Conservation (phyloP, 2,329 filamentous ascomycete genomes). For the Harringtonia lauricola region DNA sequence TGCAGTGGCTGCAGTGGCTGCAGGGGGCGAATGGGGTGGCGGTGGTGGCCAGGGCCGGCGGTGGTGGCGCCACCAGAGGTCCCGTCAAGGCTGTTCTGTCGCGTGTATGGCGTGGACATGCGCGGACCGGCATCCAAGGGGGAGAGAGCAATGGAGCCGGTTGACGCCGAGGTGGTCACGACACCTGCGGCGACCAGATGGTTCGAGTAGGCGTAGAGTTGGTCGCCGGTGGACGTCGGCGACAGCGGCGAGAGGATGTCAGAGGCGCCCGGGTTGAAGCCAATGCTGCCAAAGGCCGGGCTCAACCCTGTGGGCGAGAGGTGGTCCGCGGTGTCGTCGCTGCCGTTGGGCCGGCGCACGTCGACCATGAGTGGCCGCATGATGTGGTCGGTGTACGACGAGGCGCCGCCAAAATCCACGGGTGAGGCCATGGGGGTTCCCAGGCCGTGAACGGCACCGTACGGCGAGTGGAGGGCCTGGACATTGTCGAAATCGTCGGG, state of each 20-base stretch:
- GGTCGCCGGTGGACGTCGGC: constrained; percentile 28
- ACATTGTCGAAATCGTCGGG: constrained; percentile 62
- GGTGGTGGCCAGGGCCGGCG: background rate
- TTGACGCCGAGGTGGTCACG: background rate
- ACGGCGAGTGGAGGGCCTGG: constrained; percentile 56
- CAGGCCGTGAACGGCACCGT: constrained; percentile 47
- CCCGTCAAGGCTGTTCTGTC: constrained; percentile 35
- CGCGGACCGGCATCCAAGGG: constrained; percentile 26
- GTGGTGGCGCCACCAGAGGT: no score
- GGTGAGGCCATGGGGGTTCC: constrained; percentile 36
- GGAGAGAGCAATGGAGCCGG: no score
- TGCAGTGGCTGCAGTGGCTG: constrained; percentile 44
- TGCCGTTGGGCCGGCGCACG: constrained; percentile 49
- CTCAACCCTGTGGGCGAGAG: constrained; percentile 56
- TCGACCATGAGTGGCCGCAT: constrained; percentile 60
- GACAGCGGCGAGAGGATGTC: constrained; percentile 49
- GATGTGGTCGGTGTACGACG: constrained; percentile 47
- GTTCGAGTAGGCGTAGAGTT: constrained; percentile 34
- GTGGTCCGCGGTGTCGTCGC: constrained; percentile 25
- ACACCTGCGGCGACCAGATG: constrained; percentile 29
- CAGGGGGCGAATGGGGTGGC: constrained; percentile 15
- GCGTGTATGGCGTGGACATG: constrained; percentile 40
- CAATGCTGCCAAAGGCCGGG: constrained; percentile 55
- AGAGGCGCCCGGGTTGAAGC: constrained; percentile 45
- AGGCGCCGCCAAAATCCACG: constrained; percentile 31